phyloP scores from a whole-genome alignment of 306 rosid species.

The Styphnolobium japonicum region DNA sequence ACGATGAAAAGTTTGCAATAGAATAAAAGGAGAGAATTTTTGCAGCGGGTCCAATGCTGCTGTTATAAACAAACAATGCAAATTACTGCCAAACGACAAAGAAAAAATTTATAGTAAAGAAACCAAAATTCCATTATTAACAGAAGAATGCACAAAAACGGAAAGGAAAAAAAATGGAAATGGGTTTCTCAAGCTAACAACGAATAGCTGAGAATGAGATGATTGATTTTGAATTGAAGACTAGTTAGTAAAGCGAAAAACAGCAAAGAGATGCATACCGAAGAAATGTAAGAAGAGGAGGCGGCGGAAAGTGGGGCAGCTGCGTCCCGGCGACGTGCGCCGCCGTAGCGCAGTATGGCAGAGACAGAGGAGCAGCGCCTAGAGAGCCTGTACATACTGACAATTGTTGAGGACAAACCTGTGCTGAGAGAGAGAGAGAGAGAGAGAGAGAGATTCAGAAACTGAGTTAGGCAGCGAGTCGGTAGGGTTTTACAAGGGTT shows the following conservation, averaged over 20 bases:
- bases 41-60: background rate
- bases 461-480: background rate
- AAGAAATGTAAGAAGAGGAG: conserved; percentile 26
- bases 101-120: background rate
- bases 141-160: background rate
- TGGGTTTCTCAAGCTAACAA: background rate
- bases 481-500: conserved; percentile 74
- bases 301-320: conserved; percentile 42
- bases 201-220: background rate
- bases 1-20: background rate
- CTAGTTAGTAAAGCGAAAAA: background rate
- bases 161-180: background rate
- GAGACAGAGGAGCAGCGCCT: conserved; percentile 67
- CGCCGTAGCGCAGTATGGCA: conserved; percentile 53
- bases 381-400: conserved; percentile 66
- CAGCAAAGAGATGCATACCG: conserved; percentile 33
- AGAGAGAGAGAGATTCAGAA: background rate
- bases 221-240: background rate
- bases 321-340: conserved; percentile 33
- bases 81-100: background rate
- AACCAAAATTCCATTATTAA: background rate
- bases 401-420: background rate
- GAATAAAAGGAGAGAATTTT: background rate
- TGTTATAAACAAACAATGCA: background rate
- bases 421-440: background rate